Conservation (phyloP, 768 basidiomycete species). For the Collybia sordida region DNA sequence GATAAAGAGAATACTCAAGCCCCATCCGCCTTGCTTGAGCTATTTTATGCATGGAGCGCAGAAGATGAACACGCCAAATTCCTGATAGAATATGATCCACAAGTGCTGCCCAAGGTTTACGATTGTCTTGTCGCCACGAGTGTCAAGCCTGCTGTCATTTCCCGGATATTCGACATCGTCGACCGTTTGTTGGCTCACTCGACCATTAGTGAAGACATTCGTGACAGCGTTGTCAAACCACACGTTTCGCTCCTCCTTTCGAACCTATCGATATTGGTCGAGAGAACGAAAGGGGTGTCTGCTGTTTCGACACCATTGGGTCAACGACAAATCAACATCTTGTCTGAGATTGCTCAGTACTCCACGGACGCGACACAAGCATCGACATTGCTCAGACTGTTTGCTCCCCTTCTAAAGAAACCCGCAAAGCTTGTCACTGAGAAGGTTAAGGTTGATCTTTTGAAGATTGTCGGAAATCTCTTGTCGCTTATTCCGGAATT, state of each 20-base stretch:
- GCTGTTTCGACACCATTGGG: conserved; percentile 61
- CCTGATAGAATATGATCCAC: conserved; percentile 68
- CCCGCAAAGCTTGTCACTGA: conserved; percentile 78
- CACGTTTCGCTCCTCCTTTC: conserved; percentile 70
- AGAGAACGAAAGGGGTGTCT: conserved; percentile 52
- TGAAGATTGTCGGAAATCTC: conserved; percentile 67
- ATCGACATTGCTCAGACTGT: conserved; percentile 64
- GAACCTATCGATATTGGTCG: conserved; percentile 69
- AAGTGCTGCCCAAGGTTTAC: conserved; percentile 75
- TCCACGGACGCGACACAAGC: conserved; percentile 73
- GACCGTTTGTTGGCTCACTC: conserved; percentile 65
- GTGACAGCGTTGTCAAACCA: conserved; percentile 60
- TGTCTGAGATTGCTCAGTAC: conserved; percentile 79
- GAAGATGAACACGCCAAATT: conserved; percentile 55
- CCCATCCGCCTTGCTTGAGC: conserved; percentile 84
- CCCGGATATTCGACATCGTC: conserved; percentile 81
- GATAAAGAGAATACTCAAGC: conserved; percentile 89
- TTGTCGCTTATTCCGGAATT: conserved; percentile 70
- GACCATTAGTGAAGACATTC: conserved; percentile 45
- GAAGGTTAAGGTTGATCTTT: conserved; percentile 79
- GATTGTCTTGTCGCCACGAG: conserved; percentile 78
- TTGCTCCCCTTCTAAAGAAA: conserved; percentile 78
- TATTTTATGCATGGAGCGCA: conserved; percentile 78
- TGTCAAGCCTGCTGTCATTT: conserved; percentile 84
- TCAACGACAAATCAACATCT: conserved; percentile 78